These are phyloP conservation scores for Neofusicoccum laricinum DNA, from an alignment of 2,329 filamentous ascomycete genomes.

Conservation along the genomic window DNA sequence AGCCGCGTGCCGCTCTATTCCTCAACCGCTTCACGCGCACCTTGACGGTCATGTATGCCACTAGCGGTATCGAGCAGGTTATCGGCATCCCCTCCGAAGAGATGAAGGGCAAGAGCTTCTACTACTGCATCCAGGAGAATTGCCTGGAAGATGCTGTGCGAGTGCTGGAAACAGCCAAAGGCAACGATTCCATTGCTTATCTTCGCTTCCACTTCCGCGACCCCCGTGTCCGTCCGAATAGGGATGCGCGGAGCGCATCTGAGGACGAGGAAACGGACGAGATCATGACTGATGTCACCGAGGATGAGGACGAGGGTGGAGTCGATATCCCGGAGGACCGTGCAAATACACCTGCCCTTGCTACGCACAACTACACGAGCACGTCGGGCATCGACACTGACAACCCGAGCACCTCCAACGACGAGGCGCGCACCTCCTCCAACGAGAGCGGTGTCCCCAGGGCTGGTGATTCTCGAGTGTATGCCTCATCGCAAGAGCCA, in stretches of 20 bases:
- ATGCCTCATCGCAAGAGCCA: neutral
- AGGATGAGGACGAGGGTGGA: constrained; percentile 45
- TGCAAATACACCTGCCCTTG: neutral
- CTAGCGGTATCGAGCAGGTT: constrained; percentile 70
- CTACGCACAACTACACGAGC: neutral
- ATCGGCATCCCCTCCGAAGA: constrained; percentile 68
- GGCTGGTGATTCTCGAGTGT: neutral
- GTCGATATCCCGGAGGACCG: constrained; percentile 23
- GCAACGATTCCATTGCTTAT: constrained; percentile 88
- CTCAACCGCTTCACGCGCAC: constrained; percentile 83
- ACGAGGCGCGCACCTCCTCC: neutral
- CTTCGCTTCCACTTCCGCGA: constrained; percentile 82
- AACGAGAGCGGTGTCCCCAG: neutral
- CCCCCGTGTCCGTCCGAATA: constrained; percentile 50
- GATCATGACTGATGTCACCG: constrained; percentile 49
- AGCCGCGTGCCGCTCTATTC: constrained; percentile 80
- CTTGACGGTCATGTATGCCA: constrained; percentile 82
- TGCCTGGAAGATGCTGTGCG: constrained; percentile 74
- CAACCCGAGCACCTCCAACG: constrained; percentile 17
- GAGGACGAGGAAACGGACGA: constrained; percentile 45
- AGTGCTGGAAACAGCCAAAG: constrained; percentile 80
- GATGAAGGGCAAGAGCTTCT: constrained; percentile 76
- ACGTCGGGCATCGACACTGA: constrained; percentile 14
- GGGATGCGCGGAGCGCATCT: constrained; percentile 45
- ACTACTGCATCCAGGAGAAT: constrained; percentile 77